Conservation (phyloP, 148 eudicot genomes). For the Amaranthus cruentus region DNA sequence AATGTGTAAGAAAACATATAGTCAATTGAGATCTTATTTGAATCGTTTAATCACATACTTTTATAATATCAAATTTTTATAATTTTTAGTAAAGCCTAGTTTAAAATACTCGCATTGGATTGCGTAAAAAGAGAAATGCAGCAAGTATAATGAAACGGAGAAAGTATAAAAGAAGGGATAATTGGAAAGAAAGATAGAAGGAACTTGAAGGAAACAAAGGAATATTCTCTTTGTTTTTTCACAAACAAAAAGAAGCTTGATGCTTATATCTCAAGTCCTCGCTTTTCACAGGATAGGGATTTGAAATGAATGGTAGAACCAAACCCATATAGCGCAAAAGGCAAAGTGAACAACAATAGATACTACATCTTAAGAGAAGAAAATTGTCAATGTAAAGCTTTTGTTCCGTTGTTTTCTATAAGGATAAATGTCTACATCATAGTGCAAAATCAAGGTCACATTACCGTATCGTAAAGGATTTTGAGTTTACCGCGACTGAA, state of each 20-base stretch:
- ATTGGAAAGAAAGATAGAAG: neutral
- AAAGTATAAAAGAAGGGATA: neutral
- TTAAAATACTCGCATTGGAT: too few species aligned
- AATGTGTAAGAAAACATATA: too few species aligned
- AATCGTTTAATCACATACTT: too few species aligned
- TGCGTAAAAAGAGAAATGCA: too few species aligned
- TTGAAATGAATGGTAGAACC: neutral
- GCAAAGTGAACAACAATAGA: neutral
- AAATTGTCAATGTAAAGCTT: neutral
- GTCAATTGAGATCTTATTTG: too few species aligned
- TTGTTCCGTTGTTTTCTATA: neutral
- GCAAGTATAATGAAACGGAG: too few species aligned
- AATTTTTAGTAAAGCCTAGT: too few species aligned
- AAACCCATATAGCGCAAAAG: conserved; percentile 1
- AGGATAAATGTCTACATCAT: neutral
- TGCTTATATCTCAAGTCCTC: neutral
- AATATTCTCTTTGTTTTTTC: conserved; percentile 3
- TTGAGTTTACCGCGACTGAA: too few species aligned
- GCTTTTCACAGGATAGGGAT: neutral
- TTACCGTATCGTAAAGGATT: too few species aligned
- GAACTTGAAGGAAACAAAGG: conserved; percentile 4
- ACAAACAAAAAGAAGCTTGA: neutral
- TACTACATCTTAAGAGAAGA: neutral
- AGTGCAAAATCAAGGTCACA: too few species aligned
- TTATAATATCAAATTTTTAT: too few species aligned